Evolutionary conservation across 2,329 filamentous ascomycete genomes (phyloP).

Genomic region (Penicillium sp.): DNA sequence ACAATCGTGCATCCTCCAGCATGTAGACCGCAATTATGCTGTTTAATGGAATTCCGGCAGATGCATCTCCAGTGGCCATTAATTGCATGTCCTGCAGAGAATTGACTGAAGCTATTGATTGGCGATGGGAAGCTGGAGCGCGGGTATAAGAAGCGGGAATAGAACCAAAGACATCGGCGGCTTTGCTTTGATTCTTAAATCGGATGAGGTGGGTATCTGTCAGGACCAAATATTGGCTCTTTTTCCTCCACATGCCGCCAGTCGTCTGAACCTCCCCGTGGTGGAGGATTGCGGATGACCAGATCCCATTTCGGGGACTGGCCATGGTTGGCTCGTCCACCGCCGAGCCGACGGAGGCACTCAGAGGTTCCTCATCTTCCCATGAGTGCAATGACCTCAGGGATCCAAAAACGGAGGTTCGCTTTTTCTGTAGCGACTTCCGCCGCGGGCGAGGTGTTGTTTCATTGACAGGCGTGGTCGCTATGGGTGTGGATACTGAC

Average conservation of each 20-base stretch:
- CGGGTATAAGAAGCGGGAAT: conserved; percentile 46
- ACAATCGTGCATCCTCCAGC: conserved; percentile 65
- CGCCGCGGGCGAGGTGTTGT: conserved; percentile 37
- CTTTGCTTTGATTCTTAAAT: conserved; percentile 67
- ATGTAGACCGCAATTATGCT: conserved; percentile 68
- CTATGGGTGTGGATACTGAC: conserved; percentile 15
- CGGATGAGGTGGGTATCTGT: conserved; percentile 67
- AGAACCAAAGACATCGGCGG: conserved; percentile 61
- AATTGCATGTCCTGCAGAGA: conserved; percentile 64
- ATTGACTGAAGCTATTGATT: conserved; percentile 59
- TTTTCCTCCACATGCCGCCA: conserved; percentile 69
- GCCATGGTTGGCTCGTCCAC: conserved; percentile 48
- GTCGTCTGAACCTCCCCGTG: conserved; percentile 71
- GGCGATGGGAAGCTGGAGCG: conserved; percentile 51
- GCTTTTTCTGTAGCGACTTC: conserved; percentile 48
- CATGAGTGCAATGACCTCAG: conserved; percentile 54
- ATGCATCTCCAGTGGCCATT: conserved; percentile 55
- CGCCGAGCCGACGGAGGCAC: conserved; percentile 53
- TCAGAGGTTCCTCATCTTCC: conserved; percentile 53
- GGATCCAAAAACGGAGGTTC: conserved; percentile 61
- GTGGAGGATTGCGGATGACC: conserved; percentile 54
- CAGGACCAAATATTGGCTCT: conserved; percentile 69
- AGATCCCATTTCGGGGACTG: conserved; percentile 39
- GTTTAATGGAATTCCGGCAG: conserved; percentile 58
- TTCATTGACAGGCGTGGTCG: conserved; percentile 25